Conservation (phyloP, 2,329 filamentous ascomycete species). For the Sporothrix luriei region DNA sequence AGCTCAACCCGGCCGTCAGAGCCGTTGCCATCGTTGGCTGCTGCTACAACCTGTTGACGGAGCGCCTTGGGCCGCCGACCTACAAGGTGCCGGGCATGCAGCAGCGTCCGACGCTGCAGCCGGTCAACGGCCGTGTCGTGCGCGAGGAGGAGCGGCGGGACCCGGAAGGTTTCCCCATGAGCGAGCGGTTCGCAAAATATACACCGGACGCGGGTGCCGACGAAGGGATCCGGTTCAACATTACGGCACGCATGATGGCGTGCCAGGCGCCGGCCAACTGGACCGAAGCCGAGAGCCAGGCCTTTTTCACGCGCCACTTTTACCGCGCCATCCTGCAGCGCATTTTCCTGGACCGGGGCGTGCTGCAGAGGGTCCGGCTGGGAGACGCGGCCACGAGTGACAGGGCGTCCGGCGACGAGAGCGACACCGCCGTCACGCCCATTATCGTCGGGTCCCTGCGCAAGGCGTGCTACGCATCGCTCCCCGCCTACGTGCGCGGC, state of each 20-base stretch:
- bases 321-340: conserved; percentile 88
- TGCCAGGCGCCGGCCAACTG: conserved; percentile 95
- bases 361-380: conserved; percentile 67
- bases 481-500: conserved; percentile 76
- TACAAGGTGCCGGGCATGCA: conserved; percentile 76
- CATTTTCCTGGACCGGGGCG: conserved; percentile 83
- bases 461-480: conserved; percentile 76
- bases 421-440: conserved; percentile 66
- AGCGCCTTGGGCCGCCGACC: conserved; percentile 81
- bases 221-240: conserved; percentile 80
- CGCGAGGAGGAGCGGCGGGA: conserved; percentile 74
- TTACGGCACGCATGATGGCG: conserved; percentile 97
- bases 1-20: conserved; percentile 79
- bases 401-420: conserved; percentile 48
- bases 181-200: conserved; percentile 65
- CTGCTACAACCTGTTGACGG: conserved; percentile 96
- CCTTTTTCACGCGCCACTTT: conserved; percentile 91
- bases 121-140: conserved; percentile 68
- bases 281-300: conserved; percentile 76
- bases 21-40: conserved; percentile 97
- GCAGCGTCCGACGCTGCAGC: conserved; percentile 64
- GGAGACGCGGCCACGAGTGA: conserved; percentile 37
- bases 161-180: conserved; percentile 93
- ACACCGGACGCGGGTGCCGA: conserved; percentile 48
- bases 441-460: conserved; percentile 84